phyloP scores from a whole-genome alignment of 2,329 filamentous ascomycete species.

The Ascochyta koolunga region DNA sequence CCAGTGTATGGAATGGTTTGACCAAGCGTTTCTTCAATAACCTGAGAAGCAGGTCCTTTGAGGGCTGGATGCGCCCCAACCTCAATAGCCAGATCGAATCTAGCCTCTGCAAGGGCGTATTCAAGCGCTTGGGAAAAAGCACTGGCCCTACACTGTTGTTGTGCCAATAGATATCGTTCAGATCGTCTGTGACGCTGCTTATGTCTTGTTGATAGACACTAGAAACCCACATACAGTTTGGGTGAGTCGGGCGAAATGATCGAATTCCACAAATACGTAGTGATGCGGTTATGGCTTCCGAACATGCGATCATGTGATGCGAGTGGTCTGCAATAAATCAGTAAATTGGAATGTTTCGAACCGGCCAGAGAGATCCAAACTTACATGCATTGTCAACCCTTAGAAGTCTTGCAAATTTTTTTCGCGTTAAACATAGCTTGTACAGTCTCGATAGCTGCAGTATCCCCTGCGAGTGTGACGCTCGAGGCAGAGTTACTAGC shows the following conservation, averaged over 20 bases:
- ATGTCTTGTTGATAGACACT: neutral
- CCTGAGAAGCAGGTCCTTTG: constrained; percentile 49
- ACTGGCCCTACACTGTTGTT: neutral
- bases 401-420: constrained; percentile 49
- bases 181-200: neutral
- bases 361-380: neutral
- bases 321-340: constrained; percentile 52
- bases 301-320: constrained; percentile 46
- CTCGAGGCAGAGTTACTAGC: constrained; percentile 41
- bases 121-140: neutral
- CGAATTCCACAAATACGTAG: neutral
- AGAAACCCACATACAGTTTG: neutral
- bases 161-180: neutral
- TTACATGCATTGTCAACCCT: constrained; percentile 45
- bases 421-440: constrained; percentile 25
- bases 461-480: constrained; percentile 55
- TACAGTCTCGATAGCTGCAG: constrained; percentile 44
- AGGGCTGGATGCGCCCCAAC: constrained; percentile 55
- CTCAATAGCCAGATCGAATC: constrained; percentile 49
- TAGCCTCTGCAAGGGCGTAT: neutral
- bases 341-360: neutral
- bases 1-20: neutral
- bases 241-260: neutral
- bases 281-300: constrained; percentile 15
- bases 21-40: constrained; percentile 17